A percentile compares a stretch with the other conserved stretches of the same genome.
Conservation (phyloP, 2,329 filamentous ascomycete species). For the Sporothrix luriei region DNA sequence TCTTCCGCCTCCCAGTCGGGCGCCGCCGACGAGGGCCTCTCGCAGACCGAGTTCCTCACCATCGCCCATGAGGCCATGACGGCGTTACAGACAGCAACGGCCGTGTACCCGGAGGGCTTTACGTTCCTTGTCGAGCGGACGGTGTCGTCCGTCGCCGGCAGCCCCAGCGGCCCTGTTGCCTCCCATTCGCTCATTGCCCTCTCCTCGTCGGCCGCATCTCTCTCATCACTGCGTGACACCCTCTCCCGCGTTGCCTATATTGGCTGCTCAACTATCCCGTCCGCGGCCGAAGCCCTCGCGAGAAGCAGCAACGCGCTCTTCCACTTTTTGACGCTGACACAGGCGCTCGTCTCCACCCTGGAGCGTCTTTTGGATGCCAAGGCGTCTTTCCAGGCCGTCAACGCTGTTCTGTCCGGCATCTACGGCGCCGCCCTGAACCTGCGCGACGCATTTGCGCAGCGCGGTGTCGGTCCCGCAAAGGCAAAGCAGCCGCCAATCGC, state of each 20-base stretch:
- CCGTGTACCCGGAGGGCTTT: conserved; percentile 33
- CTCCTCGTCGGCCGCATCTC: neutral
- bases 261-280: conserved; percentile 50
- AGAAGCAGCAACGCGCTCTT: conserved; percentile 30
- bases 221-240: conserved; percentile 43
- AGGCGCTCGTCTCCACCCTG: conserved; percentile 41
- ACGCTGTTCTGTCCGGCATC: conserved; percentile 45
- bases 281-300: conserved; percentile 38
- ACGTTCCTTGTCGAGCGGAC: conserved; percentile 26
- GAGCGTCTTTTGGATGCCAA: conserved; percentile 44
- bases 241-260: conserved; percentile 53
- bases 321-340: conserved; percentile 36
- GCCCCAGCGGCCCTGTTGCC: neutral
- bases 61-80: conserved; percentile 35
- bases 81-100: conserved; percentile 30
- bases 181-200: neutral
- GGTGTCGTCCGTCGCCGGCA: conserved; percentile 8
- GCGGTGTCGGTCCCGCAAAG: conserved; percentile 32
- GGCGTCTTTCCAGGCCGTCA: conserved; percentile 44
- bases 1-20: neutral
- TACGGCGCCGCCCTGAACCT: conserved; percentile 41
- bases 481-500: neutral
- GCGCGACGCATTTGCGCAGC: conserved; percentile 45
- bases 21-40: conserved; percentile 12
- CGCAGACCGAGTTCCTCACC: conserved; percentile 15